These are phyloP conservation scores for Austroboletus novae-zelandiae DNA, from an alignment of 1,284 basidiomycete genomes.

Conservation along the genomic window DNA sequence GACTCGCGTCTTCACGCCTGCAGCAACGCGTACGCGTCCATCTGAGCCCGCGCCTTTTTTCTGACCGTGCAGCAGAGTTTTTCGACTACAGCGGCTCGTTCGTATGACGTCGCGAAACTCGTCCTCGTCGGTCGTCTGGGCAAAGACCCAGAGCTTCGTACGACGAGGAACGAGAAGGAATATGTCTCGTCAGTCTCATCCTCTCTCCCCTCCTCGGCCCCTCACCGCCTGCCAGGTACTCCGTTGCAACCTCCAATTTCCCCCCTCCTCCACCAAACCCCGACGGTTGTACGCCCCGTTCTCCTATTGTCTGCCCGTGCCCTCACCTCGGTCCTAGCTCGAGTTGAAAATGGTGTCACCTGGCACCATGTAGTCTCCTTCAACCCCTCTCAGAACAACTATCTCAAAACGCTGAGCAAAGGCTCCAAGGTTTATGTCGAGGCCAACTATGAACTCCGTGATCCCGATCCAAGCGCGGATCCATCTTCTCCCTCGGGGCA, in stretches of 20 bases:
- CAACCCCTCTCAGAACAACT: slow-evolving; percentile 52
- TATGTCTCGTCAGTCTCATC: slow-evolving; percentile 59
- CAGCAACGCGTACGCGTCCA: slow-evolving; percentile 46
- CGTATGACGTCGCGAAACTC: slow-evolving; percentile 68
- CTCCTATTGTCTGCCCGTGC: neutral
- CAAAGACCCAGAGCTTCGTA: slow-evolving; percentile 65
- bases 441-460: slow-evolving; percentile 69
- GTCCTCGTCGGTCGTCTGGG: slow-evolving; percentile 72
- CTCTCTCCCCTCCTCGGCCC: neutral
- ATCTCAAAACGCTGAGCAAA: slow-evolving; percentile 60
- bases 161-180: slow-evolving; percentile 72
- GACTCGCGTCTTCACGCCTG: slow-evolving; percentile 41
- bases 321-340: slow-evolving; percentile 40
- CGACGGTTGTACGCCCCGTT: slow-evolving; percentile 54
- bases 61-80: slow-evolving; percentile 51
- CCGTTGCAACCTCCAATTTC: slow-evolving; percentile 64
- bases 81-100: slow-evolving; percentile 54
- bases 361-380: slow-evolving; percentile 80
- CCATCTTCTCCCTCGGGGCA: slow-evolving; percentile 64
- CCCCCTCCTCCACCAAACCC: slow-evolving; percentile 55
- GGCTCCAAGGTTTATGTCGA: slow-evolving; percentile 77
- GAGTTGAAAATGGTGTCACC: slow-evolving; percentile 51
- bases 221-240: slow-evolving; percentile 47
- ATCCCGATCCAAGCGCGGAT: slow-evolving; percentile 62
- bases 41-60: neutral